Evolutionary conservation across 1,284 basidiomycete species (phyloP).

Genomic region (Bondarzewia mesenterica): DNA sequence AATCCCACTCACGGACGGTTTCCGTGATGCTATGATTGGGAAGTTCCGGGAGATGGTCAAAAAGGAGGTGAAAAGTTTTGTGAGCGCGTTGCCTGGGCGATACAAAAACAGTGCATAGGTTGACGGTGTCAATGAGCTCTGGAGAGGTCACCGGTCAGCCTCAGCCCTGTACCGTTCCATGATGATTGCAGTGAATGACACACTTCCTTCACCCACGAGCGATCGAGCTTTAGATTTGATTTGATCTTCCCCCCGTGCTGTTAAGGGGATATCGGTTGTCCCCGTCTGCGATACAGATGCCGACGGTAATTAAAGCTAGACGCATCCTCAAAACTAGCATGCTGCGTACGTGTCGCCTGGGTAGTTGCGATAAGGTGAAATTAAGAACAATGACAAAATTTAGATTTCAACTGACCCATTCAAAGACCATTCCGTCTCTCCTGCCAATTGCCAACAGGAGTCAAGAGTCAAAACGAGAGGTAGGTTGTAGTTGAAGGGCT

Average conservation of each 20-base stretch:
- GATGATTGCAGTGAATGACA: slow-evolving; percentile 22
- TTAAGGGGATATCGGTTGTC: slow-evolving; percentile 80
- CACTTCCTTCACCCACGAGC: slow-evolving; percentile 74
- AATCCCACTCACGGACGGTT: slow-evolving; percentile 79
- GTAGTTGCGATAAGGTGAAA: slow-evolving; percentile 1
- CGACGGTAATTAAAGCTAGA: too few species aligned
- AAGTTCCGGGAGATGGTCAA: slow-evolving; percentile 41
- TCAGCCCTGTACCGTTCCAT: slow-evolving; percentile 4
- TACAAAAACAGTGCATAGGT: slow-evolving; percentile 71
- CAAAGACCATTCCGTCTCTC: slow-evolving; percentile 92
- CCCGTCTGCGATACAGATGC: slow-evolving; percentile 59
- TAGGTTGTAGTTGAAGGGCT: too few species aligned
- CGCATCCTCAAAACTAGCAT: not conserved
- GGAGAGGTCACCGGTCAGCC: slow-evolving; percentile 4
- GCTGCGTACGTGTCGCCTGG: slow-evolving; percentile 62
- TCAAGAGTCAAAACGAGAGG: too few species aligned
- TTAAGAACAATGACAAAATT: slow-evolving; percentile 1
- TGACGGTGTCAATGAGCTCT: slow-evolving; percentile 77
- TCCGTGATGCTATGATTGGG: slow-evolving; percentile 58
- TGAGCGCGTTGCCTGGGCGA: slow-evolving; percentile 83
- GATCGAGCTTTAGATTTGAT: slow-evolving; percentile 56
- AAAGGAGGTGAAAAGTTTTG: slow-evolving; percentile 78
- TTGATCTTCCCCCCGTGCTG: slow-evolving; percentile 69
- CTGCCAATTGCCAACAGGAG: slow-evolving; percentile 28
- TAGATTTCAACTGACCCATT: slow-evolving; percentile 50